These are phyloP conservation scores for Mycosphaerella arachidis DNA, from an alignment of 2,329 filamentous ascomycete genomes.

Conservation along the genomic window DNA sequence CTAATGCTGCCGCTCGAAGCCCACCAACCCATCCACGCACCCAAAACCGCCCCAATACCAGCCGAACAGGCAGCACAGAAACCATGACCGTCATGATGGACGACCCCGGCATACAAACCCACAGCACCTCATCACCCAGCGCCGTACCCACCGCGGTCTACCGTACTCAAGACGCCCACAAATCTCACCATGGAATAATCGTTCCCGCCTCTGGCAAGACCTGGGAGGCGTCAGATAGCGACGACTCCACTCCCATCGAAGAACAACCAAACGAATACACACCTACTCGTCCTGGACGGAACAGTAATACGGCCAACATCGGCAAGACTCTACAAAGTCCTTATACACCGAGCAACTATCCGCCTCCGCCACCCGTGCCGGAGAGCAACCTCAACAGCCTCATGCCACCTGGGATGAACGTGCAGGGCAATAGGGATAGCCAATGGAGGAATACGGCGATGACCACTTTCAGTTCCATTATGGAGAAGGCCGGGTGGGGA, in stretches of 20 bases:
- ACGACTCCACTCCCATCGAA: constrained; percentile 16
- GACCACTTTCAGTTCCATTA: constrained; percentile 40
- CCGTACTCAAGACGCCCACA: not conserved
- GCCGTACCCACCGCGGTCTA: constrained; percentile 2
- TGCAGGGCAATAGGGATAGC: constrained; percentile 6
- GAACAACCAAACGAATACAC: constrained; percentile 14
- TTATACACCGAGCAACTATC: constrained; percentile 20
- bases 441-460: constrained; percentile 16
- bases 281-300: constrained; percentile 18
- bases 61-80: constrained; percentile 37
- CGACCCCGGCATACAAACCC: constrained; percentile 10
- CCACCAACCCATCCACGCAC: constrained; percentile 4
- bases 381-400: constrained; percentile 9
- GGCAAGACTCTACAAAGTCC: constrained; percentile 17
- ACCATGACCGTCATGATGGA: constrained; percentile 39
- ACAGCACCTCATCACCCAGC: not conserved
- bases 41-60: constrained; percentile 13
- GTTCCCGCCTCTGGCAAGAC: constrained; percentile 2
- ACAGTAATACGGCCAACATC: constrained; percentile 16
- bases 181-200: not conserved
- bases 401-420: constrained; percentile 5
- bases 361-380: constrained; percentile 3
- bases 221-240: constrained; percentile 16
- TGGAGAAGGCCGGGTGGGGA: constrained; percentile 40
- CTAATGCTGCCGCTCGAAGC: constrained; percentile 15